Evolutionary conservation across 202 grass and related monocot genomes (phyloP).

Genomic region (Elaeis oleifera): DNA sequence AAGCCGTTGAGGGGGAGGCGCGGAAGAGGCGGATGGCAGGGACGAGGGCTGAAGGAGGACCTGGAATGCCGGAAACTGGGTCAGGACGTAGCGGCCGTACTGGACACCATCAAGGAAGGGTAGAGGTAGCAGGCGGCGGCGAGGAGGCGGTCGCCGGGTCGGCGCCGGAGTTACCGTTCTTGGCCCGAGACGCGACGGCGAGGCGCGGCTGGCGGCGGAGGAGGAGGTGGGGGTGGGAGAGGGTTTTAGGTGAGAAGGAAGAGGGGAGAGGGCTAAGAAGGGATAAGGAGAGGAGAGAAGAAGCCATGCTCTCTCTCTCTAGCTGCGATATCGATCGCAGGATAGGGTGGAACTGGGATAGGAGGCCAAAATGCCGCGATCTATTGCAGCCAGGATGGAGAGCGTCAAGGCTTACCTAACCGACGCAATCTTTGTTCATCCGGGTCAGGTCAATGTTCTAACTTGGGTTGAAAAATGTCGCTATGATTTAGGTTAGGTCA

Average conservation of each 20-base stretch:
- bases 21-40: conserved; percentile 78
- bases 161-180: conserved; percentile 36
- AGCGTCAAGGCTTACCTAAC: too few species aligned
- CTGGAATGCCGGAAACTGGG: conserved; percentile 61
- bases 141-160: conserved; percentile 64
- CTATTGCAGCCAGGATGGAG: too few species aligned
- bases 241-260: neutral
- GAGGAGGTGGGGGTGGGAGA: conserved; percentile 7
- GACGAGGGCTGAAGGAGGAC: conserved; percentile 49
- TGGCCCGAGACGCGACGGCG: neutral
- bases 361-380: too few species aligned
- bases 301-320: too few species aligned
- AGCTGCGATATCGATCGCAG: too few species aligned
- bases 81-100: conserved; percentile 71
- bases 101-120: conserved; percentile 84
- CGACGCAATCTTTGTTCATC: too few species aligned
- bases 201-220: conserved; percentile 12
- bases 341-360: too few species aligned
- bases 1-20: conserved; percentile 66
- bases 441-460: too few species aligned
- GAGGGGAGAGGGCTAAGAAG: conserved; percentile 7
- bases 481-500: too few species aligned
- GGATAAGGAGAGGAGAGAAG: too few species aligned
- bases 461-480: too few species aligned
- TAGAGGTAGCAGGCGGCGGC: conserved; percentile 78